A percentile compares a stretch with the other conserved stretches of the same genome.
These are phyloP conservation scores for Ilyonectria robusta DNA, from an alignment of 2,329 filamentous ascomycete species.

Conservation along the genomic window DNA sequence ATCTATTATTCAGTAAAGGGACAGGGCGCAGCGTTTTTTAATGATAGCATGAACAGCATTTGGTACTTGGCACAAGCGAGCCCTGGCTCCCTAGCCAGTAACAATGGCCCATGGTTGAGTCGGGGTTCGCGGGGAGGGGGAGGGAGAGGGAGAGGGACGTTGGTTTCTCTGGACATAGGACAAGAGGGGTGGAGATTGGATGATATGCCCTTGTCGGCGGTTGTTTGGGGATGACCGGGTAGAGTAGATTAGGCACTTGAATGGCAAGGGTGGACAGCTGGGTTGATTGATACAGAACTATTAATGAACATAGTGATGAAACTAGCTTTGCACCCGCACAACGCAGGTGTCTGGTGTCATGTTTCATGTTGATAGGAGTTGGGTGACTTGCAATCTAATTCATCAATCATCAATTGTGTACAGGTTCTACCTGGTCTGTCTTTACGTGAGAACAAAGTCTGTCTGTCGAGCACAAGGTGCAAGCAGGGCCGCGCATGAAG, in stretches of 20 bases:
- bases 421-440: conserved; percentile 8
- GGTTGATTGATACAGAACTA: conserved; percentile 45
- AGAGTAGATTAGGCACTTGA: conserved; percentile 41
- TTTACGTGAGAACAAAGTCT: conserved; percentile 3
- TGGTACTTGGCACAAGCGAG: conserved; percentile 51
- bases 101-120: conserved; percentile 36
- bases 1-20: conserved; percentile 37
- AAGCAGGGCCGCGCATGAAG: not conserved
- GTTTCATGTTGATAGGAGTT: conserved; percentile 25
- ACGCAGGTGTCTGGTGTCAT: conserved; percentile 15
- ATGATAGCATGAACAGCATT: conserved; percentile 57
- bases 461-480: not conserved
- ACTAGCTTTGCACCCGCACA: conserved; percentile 12
- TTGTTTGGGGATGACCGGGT: conserved; percentile 27
- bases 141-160: not conserved
- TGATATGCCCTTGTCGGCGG: conserved; percentile 31
- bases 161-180: conserved; percentile 21
- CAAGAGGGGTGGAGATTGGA: conserved; percentile 33
- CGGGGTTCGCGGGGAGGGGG: conserved; percentile 24
- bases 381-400: conserved; percentile 18
- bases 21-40: conserved; percentile 51
- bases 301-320: conserved; percentile 50
- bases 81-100: conserved; percentile 35
- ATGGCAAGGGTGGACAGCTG: conserved; percentile 33
- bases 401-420: conserved; percentile 16